A percentile compares a stretch with the other conserved stretches of the same genome.
These are phyloP conservation scores for Cercospora zeina DNA, from an alignment of 2,329 filamentous ascomycete genomes.

Conservation along the genomic window DNA sequence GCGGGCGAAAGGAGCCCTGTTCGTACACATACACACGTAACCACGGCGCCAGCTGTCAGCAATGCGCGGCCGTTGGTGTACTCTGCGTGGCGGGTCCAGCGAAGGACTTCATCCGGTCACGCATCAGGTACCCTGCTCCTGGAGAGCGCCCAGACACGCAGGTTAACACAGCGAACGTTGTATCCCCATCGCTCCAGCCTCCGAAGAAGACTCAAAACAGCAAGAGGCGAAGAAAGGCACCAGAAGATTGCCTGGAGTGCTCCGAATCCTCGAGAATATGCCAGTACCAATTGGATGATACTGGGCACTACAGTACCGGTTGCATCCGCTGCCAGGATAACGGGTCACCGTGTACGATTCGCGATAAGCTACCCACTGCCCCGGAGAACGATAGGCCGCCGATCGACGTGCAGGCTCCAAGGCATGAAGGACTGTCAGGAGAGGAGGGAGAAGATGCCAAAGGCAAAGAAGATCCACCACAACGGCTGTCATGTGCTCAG, in stretches of 20 bases:
- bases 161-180: neutral
- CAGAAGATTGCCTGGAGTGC: conserved; percentile 18
- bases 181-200: neutral
- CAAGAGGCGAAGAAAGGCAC: neutral
- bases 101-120: conserved; percentile 28
- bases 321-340: conserved; percentile 13
- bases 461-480: neutral
- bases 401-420: neutral
- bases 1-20: conserved; percentile 35
- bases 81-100: conserved; percentile 44
- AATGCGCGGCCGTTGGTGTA: conserved; percentile 36
- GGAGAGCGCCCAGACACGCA: conserved; percentile 24
- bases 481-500: neutral
- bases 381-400: neutral
- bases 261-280: neutral
- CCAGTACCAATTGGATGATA: conserved; percentile 7
- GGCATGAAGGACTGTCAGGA: neutral
- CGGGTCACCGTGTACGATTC: conserved; percentile 13
- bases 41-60: conserved; percentile 38
- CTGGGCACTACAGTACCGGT: conserved; percentile 14
- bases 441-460: neutral
- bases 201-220: conserved; percentile 6
- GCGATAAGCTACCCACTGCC: neutral
- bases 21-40: conserved; percentile 39
- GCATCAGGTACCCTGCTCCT: conserved; percentile 29